phyloP scores from a whole-genome alignment of 495 filamentous ascomycete species.

The Lindgomyces ingoldianus region DNA sequence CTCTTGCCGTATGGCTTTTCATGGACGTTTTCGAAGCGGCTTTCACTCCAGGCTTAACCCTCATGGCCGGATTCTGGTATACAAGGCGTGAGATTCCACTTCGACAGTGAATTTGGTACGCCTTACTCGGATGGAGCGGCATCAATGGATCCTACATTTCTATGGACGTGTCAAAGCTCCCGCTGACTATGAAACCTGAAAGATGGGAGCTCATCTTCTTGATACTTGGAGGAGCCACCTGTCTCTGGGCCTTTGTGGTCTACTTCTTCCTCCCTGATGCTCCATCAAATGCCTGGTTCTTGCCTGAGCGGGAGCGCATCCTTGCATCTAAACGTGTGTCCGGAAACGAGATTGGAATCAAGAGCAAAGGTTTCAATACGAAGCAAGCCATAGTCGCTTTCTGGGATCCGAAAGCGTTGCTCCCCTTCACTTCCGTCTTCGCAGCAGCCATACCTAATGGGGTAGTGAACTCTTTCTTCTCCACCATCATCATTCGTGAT shows the following conservation, averaged over 20 bases:
- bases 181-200: conserved; percentile 23
- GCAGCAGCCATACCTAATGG: conserved; percentile 24
- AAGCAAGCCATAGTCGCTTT: conserved; percentile 2
- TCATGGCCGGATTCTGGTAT: conserved; percentile 53
- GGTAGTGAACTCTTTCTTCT: conserved; percentile 40
- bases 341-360: conserved; percentile 38
- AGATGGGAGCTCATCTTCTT: conserved; percentile 39
- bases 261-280: conserved; percentile 50
- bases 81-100: conserved; percentile 60
- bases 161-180: background rate
- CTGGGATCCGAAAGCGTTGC: conserved; percentile 5
- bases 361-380: conserved; percentile 35
- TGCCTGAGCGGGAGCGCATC: conserved; percentile 34
- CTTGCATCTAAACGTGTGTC: conserved; percentile 36
- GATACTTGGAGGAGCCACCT: conserved; percentile 53
- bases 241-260: conserved; percentile 48
- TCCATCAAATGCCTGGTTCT: conserved; percentile 50
- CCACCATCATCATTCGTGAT: conserved; percentile 37
- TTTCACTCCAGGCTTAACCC: conserved; percentile 42
- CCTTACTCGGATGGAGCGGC: conserved; percentile 38
- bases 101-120: conserved; percentile 44
- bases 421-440: conserved; percentile 7
- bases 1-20: conserved; percentile 57
- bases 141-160: background rate
- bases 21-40: conserved; percentile 60